Conservation (phyloP, 192 early-diverging fungal species). For the Cetraspora pellucida region DNA sequence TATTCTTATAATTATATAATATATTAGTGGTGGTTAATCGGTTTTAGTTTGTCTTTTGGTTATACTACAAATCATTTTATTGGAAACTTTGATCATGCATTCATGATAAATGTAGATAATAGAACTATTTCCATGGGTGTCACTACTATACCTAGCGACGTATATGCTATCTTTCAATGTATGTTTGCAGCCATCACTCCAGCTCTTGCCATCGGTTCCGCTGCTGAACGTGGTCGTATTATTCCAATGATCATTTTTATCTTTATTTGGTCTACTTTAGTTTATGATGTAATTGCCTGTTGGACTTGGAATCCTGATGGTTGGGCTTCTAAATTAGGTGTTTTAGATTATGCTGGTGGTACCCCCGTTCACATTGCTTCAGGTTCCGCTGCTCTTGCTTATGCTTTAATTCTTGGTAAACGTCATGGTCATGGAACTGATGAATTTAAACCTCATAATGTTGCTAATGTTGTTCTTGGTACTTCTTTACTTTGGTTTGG, state of each 20-base stretch:
- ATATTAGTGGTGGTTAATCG: no score
- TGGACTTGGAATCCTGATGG: slow-evolving; percentile 76
- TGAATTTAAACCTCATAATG: slow-evolving; percentile 57
- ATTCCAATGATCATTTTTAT: slow-evolving; percentile 58
- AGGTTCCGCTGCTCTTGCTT: slow-evolving; percentile 70
- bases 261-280: slow-evolving; percentile 65
- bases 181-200: slow-evolving; percentile 68
- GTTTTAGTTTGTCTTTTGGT: no score
- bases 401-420: slow-evolving; percentile 65
- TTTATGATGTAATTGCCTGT: slow-evolving; percentile 65
- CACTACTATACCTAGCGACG: slow-evolving; percentile 54
- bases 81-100: slow-evolving; percentile 64
- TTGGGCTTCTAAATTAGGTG: slow-evolving; percentile 66
- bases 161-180: slow-evolving; percentile 61
- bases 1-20: slow-evolving; percentile 69
- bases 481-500: slow-evolving; percentile 77
- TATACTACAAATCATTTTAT: slow-evolving; percentile 51
- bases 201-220: slow-evolving; percentile 58
- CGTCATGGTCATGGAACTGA: slow-evolving; percentile 56
- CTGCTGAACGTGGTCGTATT: slow-evolving; percentile 62
- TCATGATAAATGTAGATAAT: slow-evolving; percentile 54
- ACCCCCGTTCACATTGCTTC: slow-evolving; percentile 71
- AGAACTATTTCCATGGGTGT: slow-evolving; percentile 57
- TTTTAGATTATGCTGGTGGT: slow-evolving; percentile 39
- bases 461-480: slow-evolving; percentile 69